These are phyloP conservation scores for Schizosaccharomyces lindneri DNA, from an alignment of 805 yeast species.

Conservation along the genomic window DNA sequence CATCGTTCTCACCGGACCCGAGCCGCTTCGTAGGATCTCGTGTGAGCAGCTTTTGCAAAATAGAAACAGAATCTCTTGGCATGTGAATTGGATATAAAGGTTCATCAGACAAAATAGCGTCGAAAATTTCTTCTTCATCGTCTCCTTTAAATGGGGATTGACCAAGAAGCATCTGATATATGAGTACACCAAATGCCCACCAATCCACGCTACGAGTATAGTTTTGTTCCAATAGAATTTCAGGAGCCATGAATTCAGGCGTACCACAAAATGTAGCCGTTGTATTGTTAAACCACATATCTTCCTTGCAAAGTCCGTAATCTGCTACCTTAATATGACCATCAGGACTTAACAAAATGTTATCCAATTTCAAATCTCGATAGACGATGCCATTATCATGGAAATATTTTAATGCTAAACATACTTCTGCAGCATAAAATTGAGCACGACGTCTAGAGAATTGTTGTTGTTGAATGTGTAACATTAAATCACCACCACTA, in stretches of 20 bases:
- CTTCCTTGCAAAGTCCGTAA: conserved; percentile 90
- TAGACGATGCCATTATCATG: conserved; percentile 91
- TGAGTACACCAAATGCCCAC: conserved; percentile 97
- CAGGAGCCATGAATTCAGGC: conserved; percentile 98
- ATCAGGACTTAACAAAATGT: conserved; percentile 61
- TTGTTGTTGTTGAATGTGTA: conserved; percentile 89
- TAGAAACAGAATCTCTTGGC: conserved; percentile 90
- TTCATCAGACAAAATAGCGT: conserved; percentile 87
- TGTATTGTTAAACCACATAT: conserved; percentile 60
- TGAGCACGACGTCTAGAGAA: conserved; percentile 81
- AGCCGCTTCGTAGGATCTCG: conserved; percentile 67
- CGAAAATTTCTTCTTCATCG: conserved; percentile 88
- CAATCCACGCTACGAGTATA: conserved; percentile 91
- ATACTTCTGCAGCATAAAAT: conserved; percentile 90
- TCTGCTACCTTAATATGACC: conserved; percentile 96
- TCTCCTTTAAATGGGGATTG: conserved; percentile 96
- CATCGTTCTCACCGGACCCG: conserved; percentile 75
- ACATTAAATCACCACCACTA: conserved; percentile 96
- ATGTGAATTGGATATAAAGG: conserved; percentile 89
- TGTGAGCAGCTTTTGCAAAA: conserved; percentile 70
- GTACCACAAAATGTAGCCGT: conserved; percentile 96
- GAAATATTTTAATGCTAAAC: conserved; percentile 70
- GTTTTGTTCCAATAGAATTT: conserved; percentile 73
- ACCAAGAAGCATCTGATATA: conserved; percentile 88
- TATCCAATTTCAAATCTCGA: conserved; percentile 88